Evolutionary conservation across 352 stramenopile species (phyloP).

Genomic region (Peronospora destructor): DNA sequence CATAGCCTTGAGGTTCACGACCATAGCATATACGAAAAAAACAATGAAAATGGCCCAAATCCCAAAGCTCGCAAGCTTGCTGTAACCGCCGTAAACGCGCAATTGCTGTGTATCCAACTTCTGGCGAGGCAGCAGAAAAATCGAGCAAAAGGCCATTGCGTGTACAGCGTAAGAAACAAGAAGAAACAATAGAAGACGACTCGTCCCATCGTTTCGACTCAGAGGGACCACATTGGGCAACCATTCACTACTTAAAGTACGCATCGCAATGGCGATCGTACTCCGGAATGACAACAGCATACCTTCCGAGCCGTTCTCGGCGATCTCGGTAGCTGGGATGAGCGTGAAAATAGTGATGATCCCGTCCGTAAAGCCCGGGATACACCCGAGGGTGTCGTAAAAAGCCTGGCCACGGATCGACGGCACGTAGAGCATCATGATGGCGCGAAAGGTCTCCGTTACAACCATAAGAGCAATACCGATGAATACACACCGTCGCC

Average conservation of each 20-base stretch:
- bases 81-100: constrained; percentile 60
- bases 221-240: constrained; percentile 33
- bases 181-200: constrained; percentile 29
- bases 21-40: constrained; percentile 56
- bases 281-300: constrained; percentile 57
- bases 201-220: constrained; percentile 19
- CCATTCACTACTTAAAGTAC: constrained; percentile 49
- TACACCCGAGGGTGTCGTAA: constrained; percentile 43
- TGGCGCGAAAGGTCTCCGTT: constrained; percentile 45
- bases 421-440: constrained; percentile 56
- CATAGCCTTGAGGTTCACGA: constrained; percentile 39
- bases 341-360: constrained; percentile 69
- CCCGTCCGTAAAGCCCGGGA: constrained; percentile 50
- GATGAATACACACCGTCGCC: constrained; percentile 30
- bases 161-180: constrained; percentile 57
- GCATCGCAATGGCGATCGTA: constrained; percentile 47
- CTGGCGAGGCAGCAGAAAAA: constrained; percentile 48
- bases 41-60: constrained; percentile 53
- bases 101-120: constrained; percentile 60
- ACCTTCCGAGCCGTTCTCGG: constrained; percentile 60
- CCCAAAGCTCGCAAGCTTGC: constrained; percentile 35
- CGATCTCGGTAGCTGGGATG: constrained; percentile 60
- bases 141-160: constrained; percentile 40
- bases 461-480: constrained; percentile 39
- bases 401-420: constrained; percentile 34